Evolutionary conservation across 2,329 filamentous ascomycete species (phyloP).

Genomic region (Calonectria leucothoes): DNA sequence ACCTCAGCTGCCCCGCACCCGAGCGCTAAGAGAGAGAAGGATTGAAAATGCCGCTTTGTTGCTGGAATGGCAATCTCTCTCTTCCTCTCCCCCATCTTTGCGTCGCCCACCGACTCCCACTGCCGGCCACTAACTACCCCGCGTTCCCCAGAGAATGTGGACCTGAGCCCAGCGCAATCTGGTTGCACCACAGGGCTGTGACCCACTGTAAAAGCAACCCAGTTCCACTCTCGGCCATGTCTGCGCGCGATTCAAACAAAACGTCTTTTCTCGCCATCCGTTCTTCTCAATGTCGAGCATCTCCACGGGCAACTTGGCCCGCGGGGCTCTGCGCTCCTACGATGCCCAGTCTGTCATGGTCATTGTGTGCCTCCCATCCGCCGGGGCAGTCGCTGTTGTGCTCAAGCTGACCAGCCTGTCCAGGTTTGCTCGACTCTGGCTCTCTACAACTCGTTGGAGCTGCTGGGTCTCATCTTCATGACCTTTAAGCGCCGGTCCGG

Average conservation of each 20-base stretch:
- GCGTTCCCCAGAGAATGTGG: slow-evolving; percentile 2
- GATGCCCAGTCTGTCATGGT: neutral
- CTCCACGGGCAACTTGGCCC: neutral
- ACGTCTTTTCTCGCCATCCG: neutral
- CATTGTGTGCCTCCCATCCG: neutral
- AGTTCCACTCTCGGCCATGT: neutral
- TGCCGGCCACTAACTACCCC: neutral
- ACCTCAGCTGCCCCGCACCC: neutral
- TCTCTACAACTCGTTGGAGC: slow-evolving; percentile 47
- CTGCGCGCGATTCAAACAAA: neutral
- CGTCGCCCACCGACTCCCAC: neutral
- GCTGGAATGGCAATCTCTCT: neutral
- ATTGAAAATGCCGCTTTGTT: neutral
- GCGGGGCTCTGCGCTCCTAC: neutral
- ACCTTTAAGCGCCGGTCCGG: slow-evolving; percentile 46
- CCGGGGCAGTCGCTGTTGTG: neutral
- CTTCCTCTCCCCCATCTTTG: neutral
- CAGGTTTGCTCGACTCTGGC: slow-evolving; percentile 28
- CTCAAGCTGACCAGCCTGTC: neutral
- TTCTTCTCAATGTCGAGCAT: neutral
- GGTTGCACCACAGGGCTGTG: neutral
- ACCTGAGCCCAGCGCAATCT: neutral
- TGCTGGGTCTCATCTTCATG: slow-evolving; percentile 45
- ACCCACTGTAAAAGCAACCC: slow-evolving; percentile 2
- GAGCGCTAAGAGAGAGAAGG: neutral